Conservation (phyloP, 805 yeast genomes). For the Vanderwaltozyma polyspora region DNA sequence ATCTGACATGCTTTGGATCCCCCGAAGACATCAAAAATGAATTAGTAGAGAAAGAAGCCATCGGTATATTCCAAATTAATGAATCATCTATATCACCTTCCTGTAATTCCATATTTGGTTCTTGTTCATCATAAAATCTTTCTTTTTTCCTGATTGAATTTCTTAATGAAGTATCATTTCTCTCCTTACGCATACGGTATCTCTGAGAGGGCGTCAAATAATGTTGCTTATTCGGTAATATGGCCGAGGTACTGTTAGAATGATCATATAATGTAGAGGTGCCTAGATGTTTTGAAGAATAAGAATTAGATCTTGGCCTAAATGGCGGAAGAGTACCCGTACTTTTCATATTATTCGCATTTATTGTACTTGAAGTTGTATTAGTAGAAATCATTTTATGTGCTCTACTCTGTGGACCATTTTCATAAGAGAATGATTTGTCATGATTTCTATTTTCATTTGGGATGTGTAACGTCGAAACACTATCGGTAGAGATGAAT, state of each 20-base stretch:
- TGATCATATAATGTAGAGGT: constrained; percentile 6
- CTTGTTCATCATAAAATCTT: constrained; percentile 28
- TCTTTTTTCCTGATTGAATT: constrained; percentile 25
- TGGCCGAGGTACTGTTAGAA: constrained; percentile 11
- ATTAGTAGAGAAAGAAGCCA: constrained; percentile 29
- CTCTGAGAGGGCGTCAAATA: constrained; percentile 31
- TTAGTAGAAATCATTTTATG: constrained; percentile 2
- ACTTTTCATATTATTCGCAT: background rate
- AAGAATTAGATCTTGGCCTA: background rate
- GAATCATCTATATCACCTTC: constrained; percentile 31
- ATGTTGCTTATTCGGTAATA: constrained; percentile 7
- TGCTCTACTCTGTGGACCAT: no score
- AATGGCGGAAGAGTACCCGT: background rate
- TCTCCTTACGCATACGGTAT: constrained; percentile 28
- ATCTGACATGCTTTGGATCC: background rate
- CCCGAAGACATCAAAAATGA: constrained; percentile 14
- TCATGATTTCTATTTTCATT: background rate
- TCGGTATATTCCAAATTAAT: constrained; percentile 43
- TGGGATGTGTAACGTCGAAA: background rate
- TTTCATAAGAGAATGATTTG: no score
- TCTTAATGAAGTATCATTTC: constrained; percentile 24
- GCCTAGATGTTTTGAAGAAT: constrained; percentile 2
- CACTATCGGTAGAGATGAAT: background rate
- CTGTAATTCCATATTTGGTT: constrained; percentile 8
- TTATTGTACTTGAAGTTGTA: background rate